Base-by-base conservation (phyloP, 441 rosid species). In the Populus tomentosa region DNA sequence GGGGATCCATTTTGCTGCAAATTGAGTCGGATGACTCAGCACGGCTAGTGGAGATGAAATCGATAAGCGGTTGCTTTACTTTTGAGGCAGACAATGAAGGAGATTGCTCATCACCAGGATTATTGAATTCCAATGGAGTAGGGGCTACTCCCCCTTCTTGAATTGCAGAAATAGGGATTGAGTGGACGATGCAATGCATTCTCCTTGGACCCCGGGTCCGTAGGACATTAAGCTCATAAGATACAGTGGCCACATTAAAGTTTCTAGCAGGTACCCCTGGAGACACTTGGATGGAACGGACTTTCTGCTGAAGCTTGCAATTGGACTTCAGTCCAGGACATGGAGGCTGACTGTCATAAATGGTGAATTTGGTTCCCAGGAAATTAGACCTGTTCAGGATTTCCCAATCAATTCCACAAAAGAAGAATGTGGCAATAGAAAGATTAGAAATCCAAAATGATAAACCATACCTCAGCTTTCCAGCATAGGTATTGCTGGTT, bases 191-290 rank as follows among this genome's bases (percentile, higher is more conserved):
- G 84, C 98, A 92, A 61, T 84, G 91, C 98, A 93, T 92, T 84
- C 94, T 92, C 86, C 99, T 90, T 21, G 99, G 99, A 70, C 99
- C 98, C 84, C 97, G 84, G 24, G 96, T 91, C 38, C 95, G 91
- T 10, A 95, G 90, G 14, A 93, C 89, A 73, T 93, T 95, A 70
- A 95, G 91, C 86, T 95, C 96, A 53, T 92, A 93, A 73, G 91
- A 81, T 79, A 95, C 83, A 28, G 88, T 82, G 40, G 90, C 95
- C 36, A 88, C 82, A 59, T 42, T 83, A 79, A 86, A 83, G 71
- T 83, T 90, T 53, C 78, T 80, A 64, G 80, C 66, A 59, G 88
- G 77, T 8, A 79, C 78, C 81, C 80, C 74, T 46, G 90, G 81
- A 78, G 95, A 82, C 42, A 79, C 88, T 77, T 85, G 88, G 82